Evolutionary conservation across 805 yeast species (phyloP), one percentile per base, ranked within the genome.

Genomic region (Candida insectalens): DNA sequence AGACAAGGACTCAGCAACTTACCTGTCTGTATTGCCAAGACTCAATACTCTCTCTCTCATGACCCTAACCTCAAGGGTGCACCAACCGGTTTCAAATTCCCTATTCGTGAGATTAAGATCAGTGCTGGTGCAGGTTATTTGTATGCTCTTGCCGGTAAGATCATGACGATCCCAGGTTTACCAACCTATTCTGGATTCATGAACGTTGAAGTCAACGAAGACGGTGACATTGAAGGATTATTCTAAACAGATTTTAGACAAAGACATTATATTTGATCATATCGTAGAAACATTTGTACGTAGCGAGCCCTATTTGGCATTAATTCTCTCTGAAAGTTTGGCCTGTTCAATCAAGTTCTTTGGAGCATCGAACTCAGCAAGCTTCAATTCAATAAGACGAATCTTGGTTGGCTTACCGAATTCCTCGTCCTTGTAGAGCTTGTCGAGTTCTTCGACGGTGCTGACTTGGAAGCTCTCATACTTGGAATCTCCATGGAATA

Each of bases 111-210:
- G 46, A 77, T 82, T 37, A 71, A 83, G 53, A 69, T 78, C 45
- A 87, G 88, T 59, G 89, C 89, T 28, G 94, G 94, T 59, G 92
- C 92, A 25, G 92, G 92, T 4, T 82, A 82, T 59, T 66, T 82
- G 57, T 82, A 81, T 51, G 92, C 89, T 4, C 65, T 82, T 48
- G 92, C 94, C 4, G 92, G 85, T 35, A 88, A 81, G 57, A 82
- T 82, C 50, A 83, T 77, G 65, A 82, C 94, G 29, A 82, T 82
- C 49, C 94, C 94, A 19, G 92, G 94, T 39, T 67, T 82, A 54
- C 83, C 92, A 37, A 82, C 94, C 4, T 83, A 80, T 52, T 76
- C 83, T 55, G 92, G 94, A 27, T 82, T 77, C 61, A 82, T 82
- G 89, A 80, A 82, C 47, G 85, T 82, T 33, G 92, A 82, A 59